Base-by-base conservation (phyloP, 2,329 filamentous ascomycete species). In the Lachnum nothofagi region DNA sequence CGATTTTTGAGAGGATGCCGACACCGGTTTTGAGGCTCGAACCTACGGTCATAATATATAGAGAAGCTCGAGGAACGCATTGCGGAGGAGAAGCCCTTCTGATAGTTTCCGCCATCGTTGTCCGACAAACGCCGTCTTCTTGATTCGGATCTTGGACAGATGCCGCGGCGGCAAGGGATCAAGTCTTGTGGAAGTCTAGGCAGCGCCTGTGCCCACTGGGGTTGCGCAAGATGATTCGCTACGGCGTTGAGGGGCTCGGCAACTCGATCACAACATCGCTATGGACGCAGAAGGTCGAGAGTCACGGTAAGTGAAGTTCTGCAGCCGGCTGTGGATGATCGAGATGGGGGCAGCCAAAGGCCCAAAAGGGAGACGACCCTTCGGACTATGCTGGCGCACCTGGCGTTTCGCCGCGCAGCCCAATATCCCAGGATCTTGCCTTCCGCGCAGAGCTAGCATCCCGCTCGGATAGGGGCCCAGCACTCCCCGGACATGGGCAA, bases 211-310 rank as follows among this genome's bases (percentile, higher is more conserved):
- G 31, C n/a, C n/a, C 5, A 16, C 31, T 14, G 7, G 5, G n/a
- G 8, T 34, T 14, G 31, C 31, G 31, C 31, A 52, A 35, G 24
- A 55, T 55, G 53, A 55, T 55, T 53, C 50, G 53, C 23, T 34
- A 34, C 17, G 38, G 44, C 25, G 17, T 46, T 31, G 50, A 46
- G 17, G 42, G 42, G 42, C 42, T 52, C 49, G 53, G 44, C 44
- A 31, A 10, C 37, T 39, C 5, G 37, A 39, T 3, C 35, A 8
- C 35, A 39, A 23, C 12, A 22, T 20, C 37, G 37, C 22, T 22
- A 39, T 14, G 37, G 34, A 37, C 17, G 34, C 34, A 17, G n/a
- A 22, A 22, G 20, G 12, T 22, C 1, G 37, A 39, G 23, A 12
- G 4, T 10, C 3, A 24, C 37, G 17, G 37, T 39, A 19, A 39